Conservation (phyloP, 2,329 filamentous ascomycete genomes). For the Talaromyces sp. region DNA sequence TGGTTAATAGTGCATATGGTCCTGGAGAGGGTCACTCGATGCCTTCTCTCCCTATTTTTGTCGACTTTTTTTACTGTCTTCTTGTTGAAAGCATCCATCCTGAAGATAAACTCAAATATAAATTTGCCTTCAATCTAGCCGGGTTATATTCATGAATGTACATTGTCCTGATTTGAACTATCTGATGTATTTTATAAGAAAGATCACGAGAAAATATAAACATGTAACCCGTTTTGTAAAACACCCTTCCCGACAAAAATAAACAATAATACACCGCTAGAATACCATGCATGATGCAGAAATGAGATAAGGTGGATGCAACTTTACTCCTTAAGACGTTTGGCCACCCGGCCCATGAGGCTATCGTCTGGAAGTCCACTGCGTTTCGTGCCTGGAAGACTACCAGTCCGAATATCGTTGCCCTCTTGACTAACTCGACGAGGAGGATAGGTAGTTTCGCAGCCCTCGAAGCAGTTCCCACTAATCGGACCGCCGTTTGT, state of each 20-base stretch:
- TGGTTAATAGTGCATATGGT: neutral
- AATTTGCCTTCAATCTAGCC: neutral
- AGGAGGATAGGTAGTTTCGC: conserved; percentile 84
- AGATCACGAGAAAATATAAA: neutral
- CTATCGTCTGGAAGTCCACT: conserved; percentile 80
- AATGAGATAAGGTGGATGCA: conserved; percentile 6
- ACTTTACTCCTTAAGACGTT: conserved; percentile 51
- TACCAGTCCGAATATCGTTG: conserved; percentile 89
- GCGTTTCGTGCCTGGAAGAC: conserved; percentile 84
- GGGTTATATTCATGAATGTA: neutral
- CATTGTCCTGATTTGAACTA: neutral
- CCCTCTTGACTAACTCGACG: conserved; percentile 90
- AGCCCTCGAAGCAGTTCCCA: conserved; percentile 84
- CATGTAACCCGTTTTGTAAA: neutral
- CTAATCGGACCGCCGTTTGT: conserved; percentile 64
- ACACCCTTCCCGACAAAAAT: neutral
- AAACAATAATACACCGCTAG: neutral
- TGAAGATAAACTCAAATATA: neutral
- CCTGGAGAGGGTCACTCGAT: neutral
- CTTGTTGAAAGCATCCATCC: neutral
- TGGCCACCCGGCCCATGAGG: conserved; percentile 55
- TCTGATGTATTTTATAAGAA: neutral
- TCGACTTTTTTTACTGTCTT: neutral
- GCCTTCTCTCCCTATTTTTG: neutral
- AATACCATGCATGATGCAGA: conserved; percentile 10